Evolutionary conservation across 345 rosid species (phyloP), one percentile per base, ranked within the genome.

Genomic region (Raphanus sativus): DNA sequence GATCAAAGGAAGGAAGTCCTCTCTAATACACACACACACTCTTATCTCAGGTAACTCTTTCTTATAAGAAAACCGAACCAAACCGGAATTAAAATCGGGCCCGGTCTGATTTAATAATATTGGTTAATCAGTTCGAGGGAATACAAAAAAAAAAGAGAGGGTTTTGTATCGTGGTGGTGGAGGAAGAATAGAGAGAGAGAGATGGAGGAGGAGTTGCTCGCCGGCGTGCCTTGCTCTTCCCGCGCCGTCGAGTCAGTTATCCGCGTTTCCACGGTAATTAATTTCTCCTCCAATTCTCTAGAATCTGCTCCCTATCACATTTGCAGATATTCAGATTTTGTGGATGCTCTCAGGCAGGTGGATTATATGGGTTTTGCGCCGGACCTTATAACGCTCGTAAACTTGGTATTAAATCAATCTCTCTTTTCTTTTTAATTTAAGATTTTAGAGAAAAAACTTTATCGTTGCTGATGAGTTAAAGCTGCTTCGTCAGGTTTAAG

Each of bases 151-250:
- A 3, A 3, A 30, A 3, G 2, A 40, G 10, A 40, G 56, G 62
- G 48, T 12, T 60, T 38, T 3, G 70, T 21, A 21, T 56, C 13
- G 61, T 5, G 52, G 58, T 1, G 32, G 61, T 5, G 52, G 58
- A 29, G 32, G 6, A 32, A 6, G 5, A 59, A 24, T 77, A 7
- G 45, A 8, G 45, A 8, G 16, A 69, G 77, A 38, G 77, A 83
- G 59, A 88, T 87, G 94, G 89, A 84, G 63, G 89, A 89, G 56
- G 89, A 85, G 62, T 71, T 85, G 66, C 38, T 13, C 17, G 78
- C 77, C 82, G 81, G 72, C 75, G 75, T 85, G 63, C 97, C 95
- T n/a, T 91, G 98, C 81, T 86, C 97, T 66, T 91, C 97, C 38
- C 83, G 88, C 67, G 84, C 91, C 76, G 88, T 87, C 10, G 92